Percentiles rank a stretch among this genome's conserved stretches.
These are phyloP conservation scores for Silene coronaria DNA, from an alignment of 179 eudicot genomes.

Conservation along the genomic window DNA sequence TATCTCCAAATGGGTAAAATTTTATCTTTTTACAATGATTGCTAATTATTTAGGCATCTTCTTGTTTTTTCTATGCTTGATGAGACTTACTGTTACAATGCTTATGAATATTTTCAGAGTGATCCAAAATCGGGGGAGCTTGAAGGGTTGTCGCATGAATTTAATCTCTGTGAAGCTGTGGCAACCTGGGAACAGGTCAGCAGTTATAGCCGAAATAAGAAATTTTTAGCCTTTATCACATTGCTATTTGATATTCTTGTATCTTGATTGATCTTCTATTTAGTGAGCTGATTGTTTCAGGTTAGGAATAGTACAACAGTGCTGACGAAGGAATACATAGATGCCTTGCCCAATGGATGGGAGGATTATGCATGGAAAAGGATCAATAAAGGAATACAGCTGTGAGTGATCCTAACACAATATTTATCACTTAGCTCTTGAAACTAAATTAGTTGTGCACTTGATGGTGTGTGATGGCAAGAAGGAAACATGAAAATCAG, in stretches of 20 bases:
- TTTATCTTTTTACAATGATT: neutral
- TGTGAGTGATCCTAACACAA: conserved; percentile 49
- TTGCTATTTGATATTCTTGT: conserved; percentile 20
- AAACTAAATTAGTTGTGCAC: conserved; percentile 1
- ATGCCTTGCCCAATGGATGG: conserved; percentile 95
- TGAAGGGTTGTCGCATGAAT: conserved; percentile 70
- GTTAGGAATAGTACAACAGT: conserved; percentile 89
- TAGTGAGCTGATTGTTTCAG: conserved; percentile 66
- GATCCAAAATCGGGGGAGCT: conserved; percentile 82
- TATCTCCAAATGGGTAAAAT: conserved; percentile 84
- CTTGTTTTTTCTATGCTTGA: neutral
- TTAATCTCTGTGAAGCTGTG: conserved; percentile 91
- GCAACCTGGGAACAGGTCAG: conserved; percentile 98
- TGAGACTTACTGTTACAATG: neutral
- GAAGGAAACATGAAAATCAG: neutral
- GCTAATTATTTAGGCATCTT: neutral
- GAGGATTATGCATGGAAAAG: conserved; percentile 89
- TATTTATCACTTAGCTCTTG: neutral
- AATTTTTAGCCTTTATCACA: conserved; percentile 4
- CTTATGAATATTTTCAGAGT: conserved; percentile 46
- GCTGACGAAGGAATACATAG: conserved; percentile 84
- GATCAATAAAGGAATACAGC: conserved; percentile 78
- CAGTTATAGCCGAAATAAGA: neutral
- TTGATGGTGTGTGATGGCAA: neutral
- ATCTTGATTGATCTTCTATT: conserved; percentile 48